Conservation (phyloP, 805 yeast species). For the Monosporozyma aerobia region DNA sequence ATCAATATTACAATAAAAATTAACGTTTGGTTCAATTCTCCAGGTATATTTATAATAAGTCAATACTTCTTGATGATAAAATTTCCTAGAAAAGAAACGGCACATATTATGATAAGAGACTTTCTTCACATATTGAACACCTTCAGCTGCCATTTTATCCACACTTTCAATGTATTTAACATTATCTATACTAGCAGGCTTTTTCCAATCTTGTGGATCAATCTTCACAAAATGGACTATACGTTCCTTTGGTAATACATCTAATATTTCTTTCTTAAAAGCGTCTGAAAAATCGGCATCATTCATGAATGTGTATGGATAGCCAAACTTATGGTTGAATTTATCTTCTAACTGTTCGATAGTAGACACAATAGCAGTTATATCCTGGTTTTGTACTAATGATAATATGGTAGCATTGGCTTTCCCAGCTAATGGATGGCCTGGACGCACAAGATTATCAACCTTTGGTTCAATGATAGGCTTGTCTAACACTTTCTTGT, state of each 20-base stretch:
- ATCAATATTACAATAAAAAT: slow-evolving; percentile 64
- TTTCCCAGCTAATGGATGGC: slow-evolving; percentile 21
- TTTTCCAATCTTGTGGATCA: slow-evolving; percentile 44
- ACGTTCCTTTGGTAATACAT: slow-evolving; percentile 34
- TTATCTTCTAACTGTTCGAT: slow-evolving; percentile 51
- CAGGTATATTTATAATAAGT: slow-evolving; percentile 74
- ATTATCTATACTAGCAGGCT: slow-evolving; percentile 48
- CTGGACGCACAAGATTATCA: slow-evolving; percentile 25
- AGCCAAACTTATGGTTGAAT: slow-evolving; percentile 62
- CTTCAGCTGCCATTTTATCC: slow-evolving; percentile 32
- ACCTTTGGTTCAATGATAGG: slow-evolving; percentile 43
- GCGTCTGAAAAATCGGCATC: slow-evolving; percentile 53
- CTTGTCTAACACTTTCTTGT: slow-evolving; percentile 30
- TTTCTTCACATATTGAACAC: slow-evolving; percentile 52
- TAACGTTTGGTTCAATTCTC: slow-evolving; percentile 84
- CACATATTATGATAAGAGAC: slow-evolving; percentile 49
- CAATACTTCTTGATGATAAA: slow-evolving; percentile 62
- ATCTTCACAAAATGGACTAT: slow-evolving; percentile 38
- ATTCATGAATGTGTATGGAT: slow-evolving; percentile 75
- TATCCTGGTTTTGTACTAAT: slow-evolving; percentile 62
- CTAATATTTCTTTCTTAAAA: slow-evolving; percentile 41
- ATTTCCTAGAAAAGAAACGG: slow-evolving; percentile 76
- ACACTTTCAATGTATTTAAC: slow-evolving; percentile 35
- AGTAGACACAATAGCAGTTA: slow-evolving; percentile 39
- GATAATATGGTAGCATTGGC: slow-evolving; percentile 72